Conservation (phyloP, 495 filamentous ascomycete species). For the Aspergillus heteromorphus region DNA sequence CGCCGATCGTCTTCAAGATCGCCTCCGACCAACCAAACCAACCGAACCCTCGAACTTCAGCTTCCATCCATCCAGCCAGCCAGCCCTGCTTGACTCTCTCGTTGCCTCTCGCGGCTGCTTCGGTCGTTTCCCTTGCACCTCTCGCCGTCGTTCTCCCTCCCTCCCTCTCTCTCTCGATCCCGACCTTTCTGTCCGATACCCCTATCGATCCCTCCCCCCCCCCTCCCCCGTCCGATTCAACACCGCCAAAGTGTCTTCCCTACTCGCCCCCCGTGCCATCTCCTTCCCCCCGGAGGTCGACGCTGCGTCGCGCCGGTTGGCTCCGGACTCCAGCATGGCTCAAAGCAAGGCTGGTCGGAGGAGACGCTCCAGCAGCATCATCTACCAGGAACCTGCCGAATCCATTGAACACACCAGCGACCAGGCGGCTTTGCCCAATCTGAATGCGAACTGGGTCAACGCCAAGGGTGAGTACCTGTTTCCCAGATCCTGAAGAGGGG, state of each 20-base stretch:
- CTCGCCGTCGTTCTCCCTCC: not conserved
- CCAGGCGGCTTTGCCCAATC: constrained; percentile 86
- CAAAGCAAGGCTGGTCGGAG: constrained; percentile 62
- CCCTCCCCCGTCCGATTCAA: constrained; percentile 30
- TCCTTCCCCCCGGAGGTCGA: constrained; percentile 74
- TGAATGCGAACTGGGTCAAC: constrained; percentile 98
- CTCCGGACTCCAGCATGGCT: constrained; percentile 50
- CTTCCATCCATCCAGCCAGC: not conserved
- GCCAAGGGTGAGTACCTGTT: constrained; percentile 75
- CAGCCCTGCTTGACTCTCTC: not conserved
- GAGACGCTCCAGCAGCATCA: constrained; percentile 89
- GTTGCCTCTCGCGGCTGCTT: not conserved
- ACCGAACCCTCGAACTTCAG: not conserved
- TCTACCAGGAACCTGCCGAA: constrained; percentile 92
- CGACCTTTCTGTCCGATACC: constrained; percentile 26
- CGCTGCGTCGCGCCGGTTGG: constrained; percentile 50
- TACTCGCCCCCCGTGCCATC: constrained; percentile 72
- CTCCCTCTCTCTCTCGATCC: constrained; percentile 11
- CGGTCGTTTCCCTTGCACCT: not conserved
- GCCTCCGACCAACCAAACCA: not conserved
- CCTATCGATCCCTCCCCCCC: constrained; percentile 18
- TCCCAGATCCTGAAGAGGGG: not conserved
- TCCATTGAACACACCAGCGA: constrained; percentile 94
- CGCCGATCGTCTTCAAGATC: not conserved
- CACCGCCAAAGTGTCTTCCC: constrained; percentile 83